Conservation (phyloP, 495 filamentous ascomycete genomes). For the Penicillium angulare region DNA sequence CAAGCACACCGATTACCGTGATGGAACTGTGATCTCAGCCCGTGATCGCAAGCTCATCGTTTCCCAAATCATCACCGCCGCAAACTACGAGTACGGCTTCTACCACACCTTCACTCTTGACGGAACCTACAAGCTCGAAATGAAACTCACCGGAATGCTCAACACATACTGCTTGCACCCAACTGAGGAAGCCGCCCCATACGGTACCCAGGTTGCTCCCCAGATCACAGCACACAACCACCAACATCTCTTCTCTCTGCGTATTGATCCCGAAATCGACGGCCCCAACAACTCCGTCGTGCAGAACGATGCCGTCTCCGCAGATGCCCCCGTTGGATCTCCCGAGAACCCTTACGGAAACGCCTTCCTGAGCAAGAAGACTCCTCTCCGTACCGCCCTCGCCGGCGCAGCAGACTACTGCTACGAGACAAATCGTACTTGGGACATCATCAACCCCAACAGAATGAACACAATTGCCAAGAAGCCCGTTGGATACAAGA, state of each 20-base stretch:
- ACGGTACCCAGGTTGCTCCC: constrained; percentile 47
- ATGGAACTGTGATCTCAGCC: constrained; percentile 82
- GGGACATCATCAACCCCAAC: constrained; percentile 51
- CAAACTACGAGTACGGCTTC: constrained; percentile 96
- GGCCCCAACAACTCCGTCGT: constrained; percentile 49
- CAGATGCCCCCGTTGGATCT: constrained; percentile 32
- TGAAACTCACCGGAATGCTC: constrained; percentile 92
- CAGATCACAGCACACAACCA: constrained; percentile 51
- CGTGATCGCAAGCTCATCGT: constrained; percentile 84
- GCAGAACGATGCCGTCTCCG: constrained; percentile 45
- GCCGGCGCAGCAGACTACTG: constrained; percentile 44
- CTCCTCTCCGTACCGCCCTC: constrained; percentile 39
- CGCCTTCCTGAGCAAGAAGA: constrained; percentile 47
- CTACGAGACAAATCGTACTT: constrained; percentile 44
- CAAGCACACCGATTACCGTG: constrained; percentile 96
- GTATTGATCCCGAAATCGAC: constrained; percentile 55
- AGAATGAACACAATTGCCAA: constrained; percentile 37
- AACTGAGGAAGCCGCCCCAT: constrained; percentile 44
- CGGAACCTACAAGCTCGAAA: constrained; percentile 89
- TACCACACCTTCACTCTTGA: constrained; percentile 96
- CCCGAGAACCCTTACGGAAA: constrained; percentile 49
- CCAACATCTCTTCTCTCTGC: constrained; percentile 54
- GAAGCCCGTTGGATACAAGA: constrained; percentile 40
- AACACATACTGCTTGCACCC: constrained; percentile 57
- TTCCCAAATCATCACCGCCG: constrained; percentile 92